These are phyloP conservation scores for Gardenia jasminoides DNA, from an alignment of 257 asterid genomes.

Conservation along the genomic window DNA sequence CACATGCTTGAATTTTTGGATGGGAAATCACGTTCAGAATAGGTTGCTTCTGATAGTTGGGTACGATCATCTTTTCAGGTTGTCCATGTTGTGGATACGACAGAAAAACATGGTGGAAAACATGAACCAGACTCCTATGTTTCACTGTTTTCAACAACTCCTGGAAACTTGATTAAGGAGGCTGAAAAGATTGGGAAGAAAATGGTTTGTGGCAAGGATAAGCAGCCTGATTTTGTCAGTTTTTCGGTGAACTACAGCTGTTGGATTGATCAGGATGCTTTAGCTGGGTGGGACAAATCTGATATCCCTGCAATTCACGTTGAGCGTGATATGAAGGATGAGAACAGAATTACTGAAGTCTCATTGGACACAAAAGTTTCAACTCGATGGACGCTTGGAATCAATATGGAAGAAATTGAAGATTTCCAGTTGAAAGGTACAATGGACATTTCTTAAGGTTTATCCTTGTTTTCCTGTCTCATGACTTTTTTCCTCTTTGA, in stretches of 20 bases:
- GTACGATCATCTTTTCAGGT: constrained; percentile 41
- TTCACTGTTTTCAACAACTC: constrained; percentile 77
- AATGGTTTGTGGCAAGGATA: constrained; percentile 65
- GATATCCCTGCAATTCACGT: constrained; percentile 70
- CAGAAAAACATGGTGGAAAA: constrained; percentile 30
- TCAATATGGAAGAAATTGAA: constrained; percentile 67
- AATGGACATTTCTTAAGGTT: constrained; percentile 2
- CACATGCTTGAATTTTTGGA: neutral
- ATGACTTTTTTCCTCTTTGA: neutral
- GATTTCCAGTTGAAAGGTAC: constrained; percentile 84
- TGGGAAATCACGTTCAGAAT: neutral
- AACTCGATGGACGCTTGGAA: constrained; percentile 84
- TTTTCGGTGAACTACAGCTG: constrained; percentile 80
- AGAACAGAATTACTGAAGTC: constrained; percentile 50
- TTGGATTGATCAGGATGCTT: constrained; percentile 47
- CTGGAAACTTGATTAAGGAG: constrained; percentile 75
- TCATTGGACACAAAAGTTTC: constrained; percentile 61
- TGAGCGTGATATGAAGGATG: constrained; percentile 49
- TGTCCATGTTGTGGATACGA: constrained; percentile 81
- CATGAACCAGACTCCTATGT: constrained; percentile 56
- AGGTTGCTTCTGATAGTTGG: constrained; percentile 1
- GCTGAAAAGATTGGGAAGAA: constrained; percentile 71
- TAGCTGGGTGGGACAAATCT: constrained; percentile 60
- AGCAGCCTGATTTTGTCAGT: constrained; percentile 69
- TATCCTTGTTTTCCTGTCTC: neutral